Conservation (phyloP, 1,284 basidiomycete genomes). For the Cutaneotrichosporon cavernicola region DNA sequence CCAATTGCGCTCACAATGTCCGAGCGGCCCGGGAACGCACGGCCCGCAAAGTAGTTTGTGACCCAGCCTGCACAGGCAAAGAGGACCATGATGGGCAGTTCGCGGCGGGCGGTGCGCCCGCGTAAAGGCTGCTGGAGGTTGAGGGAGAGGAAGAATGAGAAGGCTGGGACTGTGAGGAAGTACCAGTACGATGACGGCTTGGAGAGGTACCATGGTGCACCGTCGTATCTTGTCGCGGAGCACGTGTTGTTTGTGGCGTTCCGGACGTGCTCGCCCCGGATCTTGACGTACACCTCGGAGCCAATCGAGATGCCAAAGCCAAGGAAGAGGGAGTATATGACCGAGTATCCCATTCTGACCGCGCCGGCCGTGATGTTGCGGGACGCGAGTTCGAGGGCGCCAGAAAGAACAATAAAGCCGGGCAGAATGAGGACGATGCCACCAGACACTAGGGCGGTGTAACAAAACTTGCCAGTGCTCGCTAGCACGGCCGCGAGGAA, state of each 20-base stretch:
- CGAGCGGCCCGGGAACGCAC: conserved; percentile 66
- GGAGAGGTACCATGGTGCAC: conserved; percentile 53
- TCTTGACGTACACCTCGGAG: conserved; percentile 64
- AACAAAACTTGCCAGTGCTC: conserved; percentile 71
- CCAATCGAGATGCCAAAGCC: conserved; percentile 82
- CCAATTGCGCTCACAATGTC: conserved; percentile 74
- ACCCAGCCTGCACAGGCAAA: conserved; percentile 74
- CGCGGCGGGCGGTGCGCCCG: conserved; percentile 56
- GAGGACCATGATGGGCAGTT: conserved; percentile 66
- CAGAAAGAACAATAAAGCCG: conserved; percentile 76
- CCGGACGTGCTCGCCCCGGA: conserved; percentile 52
- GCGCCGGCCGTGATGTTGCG: conserved; percentile 76
- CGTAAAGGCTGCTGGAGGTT: conserved; percentile 72
- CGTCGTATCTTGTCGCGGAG: conserved; percentile 62
- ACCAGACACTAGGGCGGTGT: conserved; percentile 76
- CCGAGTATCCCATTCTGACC: conserved; percentile 76
- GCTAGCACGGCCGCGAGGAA: conserved; percentile 77
- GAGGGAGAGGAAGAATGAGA: conserved; percentile 69
- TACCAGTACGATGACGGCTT: conserved; percentile 56
- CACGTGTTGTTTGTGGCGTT: conserved; percentile 44
- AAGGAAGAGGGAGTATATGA: conserved; percentile 63
- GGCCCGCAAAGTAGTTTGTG: conserved; percentile 69
- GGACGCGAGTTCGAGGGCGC: conserved; percentile 72
- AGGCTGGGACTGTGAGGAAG: conserved; percentile 77
- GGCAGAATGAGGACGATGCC: conserved; percentile 82